A percentile compares a stretch with the other conserved stretches of the same genome.
Conservation (phyloP, 1,284 basidiomycete species). For the Papiliotrema laurentii region DNA sequence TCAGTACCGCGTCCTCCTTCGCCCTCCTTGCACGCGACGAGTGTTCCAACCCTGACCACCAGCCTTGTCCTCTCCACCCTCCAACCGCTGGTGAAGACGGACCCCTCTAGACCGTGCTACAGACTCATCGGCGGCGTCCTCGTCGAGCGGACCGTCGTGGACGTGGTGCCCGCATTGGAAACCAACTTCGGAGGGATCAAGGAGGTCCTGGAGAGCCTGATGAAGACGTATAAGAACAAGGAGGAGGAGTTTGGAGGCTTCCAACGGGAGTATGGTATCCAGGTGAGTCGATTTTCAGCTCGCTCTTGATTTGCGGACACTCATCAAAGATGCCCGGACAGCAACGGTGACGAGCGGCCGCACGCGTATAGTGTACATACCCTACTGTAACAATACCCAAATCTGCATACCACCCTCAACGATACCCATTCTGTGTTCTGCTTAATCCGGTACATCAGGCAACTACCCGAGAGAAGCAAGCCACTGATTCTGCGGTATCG, state of each 20-base stretch:
- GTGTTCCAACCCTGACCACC: not conserved
- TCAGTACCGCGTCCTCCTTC: conserved; percentile 28
- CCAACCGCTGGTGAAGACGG: conserved; percentile 60
- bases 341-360: not conserved
- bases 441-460: too few species aligned
- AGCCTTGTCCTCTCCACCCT: conserved; percentile 89
- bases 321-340: conserved; percentile 6
- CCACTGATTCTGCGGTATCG: too few species aligned
- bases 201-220: conserved; percentile 67
- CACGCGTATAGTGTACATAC: too few species aligned
- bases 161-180: conserved; percentile 84
- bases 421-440: too few species aligned
- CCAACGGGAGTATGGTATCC: conserved; percentile 76
- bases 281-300: conserved; percentile 36
- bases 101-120: conserved; percentile 92
- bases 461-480: too few species aligned
- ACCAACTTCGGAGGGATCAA: conserved; percentile 83
- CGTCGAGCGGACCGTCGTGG: conserved; percentile 92
- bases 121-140: conserved; percentile 92
- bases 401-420: too few species aligned
- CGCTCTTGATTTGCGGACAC: not conserved
- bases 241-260: conserved; percentile 79
- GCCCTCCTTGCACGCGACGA: not conserved
- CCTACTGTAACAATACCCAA: too few species aligned
- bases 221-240: conserved; percentile 80